phyloP scores from a whole-genome alignment of 148 eudicot species.

The Chenopodium album region DNA sequence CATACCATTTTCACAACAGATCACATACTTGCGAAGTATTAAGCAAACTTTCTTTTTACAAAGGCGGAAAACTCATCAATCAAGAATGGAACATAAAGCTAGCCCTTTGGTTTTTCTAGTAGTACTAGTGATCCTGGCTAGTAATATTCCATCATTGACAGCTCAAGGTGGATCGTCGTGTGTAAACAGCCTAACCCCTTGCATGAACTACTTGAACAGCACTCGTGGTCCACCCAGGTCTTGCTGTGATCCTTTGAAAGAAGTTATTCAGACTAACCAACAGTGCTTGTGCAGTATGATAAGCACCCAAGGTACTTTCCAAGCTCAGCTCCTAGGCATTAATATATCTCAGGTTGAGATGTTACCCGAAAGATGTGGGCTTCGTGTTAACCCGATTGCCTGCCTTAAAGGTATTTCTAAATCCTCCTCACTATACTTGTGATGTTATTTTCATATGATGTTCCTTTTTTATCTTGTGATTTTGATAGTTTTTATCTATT shows the following conservation, averaged over 20 bases:
- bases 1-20: background rate
- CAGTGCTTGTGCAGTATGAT: constrained; percentile 63
- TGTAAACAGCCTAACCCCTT: constrained; percentile 51
- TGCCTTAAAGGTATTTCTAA: constrained; percentile 38
- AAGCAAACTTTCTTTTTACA: background rate
- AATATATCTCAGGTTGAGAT: constrained; percentile 49
- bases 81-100: constrained; percentile 13
- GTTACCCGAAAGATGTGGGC: constrained; percentile 64
- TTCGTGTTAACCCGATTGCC: constrained; percentile 58
- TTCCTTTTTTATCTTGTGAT: background rate
- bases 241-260: constrained; percentile 65
- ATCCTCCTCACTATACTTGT: background rate
- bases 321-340: constrained; percentile 52
- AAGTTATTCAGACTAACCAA: constrained; percentile 47
- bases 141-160: background rate
- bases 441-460: no score
- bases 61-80: background rate
- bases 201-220: constrained; percentile 51
- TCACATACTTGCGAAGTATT: background rate
- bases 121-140: constrained; percentile 14
- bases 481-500: background rate
- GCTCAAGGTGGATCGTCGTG: constrained; percentile 37
- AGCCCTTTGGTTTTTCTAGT: constrained; percentile 6
- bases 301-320: constrained; percentile 45
- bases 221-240: constrained; percentile 38